phyloP scores from a whole-genome alignment of 1,139 yeast genomes.

The Arxiozyma telluris region DNA sequence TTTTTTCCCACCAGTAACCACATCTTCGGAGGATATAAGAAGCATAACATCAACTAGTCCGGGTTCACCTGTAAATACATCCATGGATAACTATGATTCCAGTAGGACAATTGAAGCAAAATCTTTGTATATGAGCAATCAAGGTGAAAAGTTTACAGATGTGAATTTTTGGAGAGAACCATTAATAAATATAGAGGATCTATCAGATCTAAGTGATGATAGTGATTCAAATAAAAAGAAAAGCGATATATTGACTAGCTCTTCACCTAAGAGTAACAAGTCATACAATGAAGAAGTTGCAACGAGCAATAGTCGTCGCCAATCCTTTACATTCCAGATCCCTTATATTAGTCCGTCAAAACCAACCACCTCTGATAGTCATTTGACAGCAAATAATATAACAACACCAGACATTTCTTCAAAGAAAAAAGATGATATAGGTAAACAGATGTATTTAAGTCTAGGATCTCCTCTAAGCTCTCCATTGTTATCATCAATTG shows the following conservation, averaged over 20 bases:
- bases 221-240: constrained; percentile 19
- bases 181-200: constrained; percentile 43
- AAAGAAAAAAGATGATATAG: constrained; percentile 9
- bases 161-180: constrained; percentile 91
- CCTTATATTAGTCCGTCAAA: neutral
- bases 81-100: constrained; percentile 10
- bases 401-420: constrained; percentile 2
- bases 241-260: neutral
- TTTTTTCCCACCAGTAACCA: constrained; percentile 81
- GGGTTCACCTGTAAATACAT: constrained; percentile 25
- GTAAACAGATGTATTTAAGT: constrained; percentile 26
- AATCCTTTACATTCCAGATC: neutral
- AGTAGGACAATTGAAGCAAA: constrained; percentile 29
- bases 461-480: constrained; percentile 30
- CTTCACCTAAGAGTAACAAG: neutral
- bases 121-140: constrained; percentile 28
- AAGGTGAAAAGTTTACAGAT: constrained; percentile 68
- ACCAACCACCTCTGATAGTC: neutral
- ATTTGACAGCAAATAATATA: neutral
- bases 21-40: constrained; percentile 26
- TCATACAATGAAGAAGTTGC: neutral
- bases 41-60: constrained; percentile 24
- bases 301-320: neutral
- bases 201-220: constrained; percentile 29
- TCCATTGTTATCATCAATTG: constrained; percentile 15